Evolutionary conservation across 1,284 basidiomycete genomes (phyloP).

Genomic region (Leccinum griseonigrum): DNA sequence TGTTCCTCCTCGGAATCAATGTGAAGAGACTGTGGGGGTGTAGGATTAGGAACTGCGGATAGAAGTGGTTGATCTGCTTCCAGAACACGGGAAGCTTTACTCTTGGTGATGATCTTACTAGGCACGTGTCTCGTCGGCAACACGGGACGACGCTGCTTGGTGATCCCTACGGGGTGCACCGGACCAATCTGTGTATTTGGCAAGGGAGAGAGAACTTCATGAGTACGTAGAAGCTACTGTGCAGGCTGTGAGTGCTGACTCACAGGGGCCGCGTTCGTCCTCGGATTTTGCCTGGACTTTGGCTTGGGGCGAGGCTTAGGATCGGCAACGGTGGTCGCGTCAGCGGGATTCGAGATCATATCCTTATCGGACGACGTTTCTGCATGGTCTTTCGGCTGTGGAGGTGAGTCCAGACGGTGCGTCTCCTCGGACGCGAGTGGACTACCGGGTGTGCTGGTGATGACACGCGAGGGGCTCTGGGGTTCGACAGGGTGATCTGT

Average conservation of each 20-base stretch:
- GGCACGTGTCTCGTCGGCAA: constrained; percentile 15
- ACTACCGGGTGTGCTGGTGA: not conserved
- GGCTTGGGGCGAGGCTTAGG: not conserved
- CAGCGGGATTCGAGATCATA: constrained; percentile 5
- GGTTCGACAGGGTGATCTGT: not conserved
- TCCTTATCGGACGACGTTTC: constrained; percentile 2
- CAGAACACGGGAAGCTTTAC: constrained; percentile 12
- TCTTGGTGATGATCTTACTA: constrained; percentile 20
- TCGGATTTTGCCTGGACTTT: constrained; percentile 27
- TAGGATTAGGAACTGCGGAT: constrained; percentile 11
- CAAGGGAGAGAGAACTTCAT: constrained; percentile 7
- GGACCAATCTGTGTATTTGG: not conserved
- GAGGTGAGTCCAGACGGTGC: constrained; percentile 2
- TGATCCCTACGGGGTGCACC: constrained; percentile 5
- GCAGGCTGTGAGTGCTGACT: constrained; percentile 14
- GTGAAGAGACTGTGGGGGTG: constrained; percentile 16
- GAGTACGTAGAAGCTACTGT: constrained; percentile 14
- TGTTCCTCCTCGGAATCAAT: constrained; percentile 9
- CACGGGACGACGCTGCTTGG: constrained; percentile 14
- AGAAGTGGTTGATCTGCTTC: constrained; percentile 11
- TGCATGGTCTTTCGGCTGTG: constrained; percentile 9
- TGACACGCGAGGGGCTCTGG: not conserved
- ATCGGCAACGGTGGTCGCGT: not conserved
- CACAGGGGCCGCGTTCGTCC: constrained; percentile 24
- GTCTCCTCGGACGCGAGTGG: constrained; percentile 12